Base-by-base conservation (phyloP, 257 asterid species). In the Coffea canephora region DNA sequence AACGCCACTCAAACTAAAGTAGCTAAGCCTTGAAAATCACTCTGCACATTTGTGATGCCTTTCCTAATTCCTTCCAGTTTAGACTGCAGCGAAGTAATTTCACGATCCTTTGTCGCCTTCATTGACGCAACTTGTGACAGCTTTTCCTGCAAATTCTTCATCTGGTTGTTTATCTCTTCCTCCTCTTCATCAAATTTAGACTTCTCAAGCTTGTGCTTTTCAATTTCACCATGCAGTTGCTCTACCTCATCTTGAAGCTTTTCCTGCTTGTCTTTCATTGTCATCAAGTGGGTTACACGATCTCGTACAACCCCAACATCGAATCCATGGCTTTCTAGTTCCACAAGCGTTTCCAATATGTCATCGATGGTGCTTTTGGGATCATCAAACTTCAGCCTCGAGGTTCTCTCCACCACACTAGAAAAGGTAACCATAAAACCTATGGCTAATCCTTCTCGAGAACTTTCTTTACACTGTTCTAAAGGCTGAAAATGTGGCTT, bases 401-500 rank as follows among this genome's bases (percentile, higher is more conserved):
- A 82, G 52, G 85, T 79, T 80, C 78, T 91, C 50, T 89, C 97
- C 45, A 90, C 96, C 73, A 87, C 72, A 39, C 89, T 83, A 66
- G 88, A 69, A 80, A 89, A 96, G 13, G 86, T 89, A 1, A 92
- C 97, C 98, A 92, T 96, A 72, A 14, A 85, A 54, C 94, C 97
- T 67, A 94, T 85, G 70, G 98, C 98, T 78, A 86, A 76, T 49
- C 97, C 96, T 82, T 93, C 98, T 8, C 97, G 95, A 5, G 84
- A 77, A 81, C 92, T 85, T 83, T 93, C 97, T 83, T 84, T 89
- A 31, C 73, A 77, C 12, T 83, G 45, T 64, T 70, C 79, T 81
- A 94, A 77, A 41, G 97, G 95, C 73, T 36, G 77, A 82, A 94
- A 94, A 88, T 94, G 98, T n/a, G 98, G 97, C 57, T 79, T 90